These are phyloP conservation scores for Liriodendron chinense DNA, from an alignment of 164 flowering plant genomes.

Conservation along the genomic window DNA sequence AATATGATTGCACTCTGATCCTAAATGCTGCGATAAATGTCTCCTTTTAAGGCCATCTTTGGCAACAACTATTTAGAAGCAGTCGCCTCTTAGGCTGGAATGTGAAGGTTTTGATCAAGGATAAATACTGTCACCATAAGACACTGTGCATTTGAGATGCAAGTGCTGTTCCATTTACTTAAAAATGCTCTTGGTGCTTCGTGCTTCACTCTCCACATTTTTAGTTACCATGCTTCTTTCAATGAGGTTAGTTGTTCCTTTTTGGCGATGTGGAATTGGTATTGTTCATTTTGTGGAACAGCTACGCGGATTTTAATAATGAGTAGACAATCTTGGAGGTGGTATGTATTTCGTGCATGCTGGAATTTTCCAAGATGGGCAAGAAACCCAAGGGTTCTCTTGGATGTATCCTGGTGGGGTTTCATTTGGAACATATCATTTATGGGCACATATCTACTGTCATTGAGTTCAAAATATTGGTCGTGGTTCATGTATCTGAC, in stretches of 20 bases:
- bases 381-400: no score
- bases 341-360: neutral
- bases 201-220: neutral
- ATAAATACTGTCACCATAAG: neutral
- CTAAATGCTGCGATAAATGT: neutral
- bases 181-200: neutral
- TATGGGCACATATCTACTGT: neutral
- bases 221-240: neutral
- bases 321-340: neutral
- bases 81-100: neutral
- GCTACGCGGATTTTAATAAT: neutral
- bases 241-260: neutral
- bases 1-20: neutral
- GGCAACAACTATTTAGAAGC: neutral
- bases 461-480: neutral
- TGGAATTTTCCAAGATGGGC: no score
- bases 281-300: neutral
- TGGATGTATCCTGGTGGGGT: neutral
- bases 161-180: neutral
- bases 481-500: neutral
- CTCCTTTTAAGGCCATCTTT: neutral
- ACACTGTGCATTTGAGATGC: neutral
- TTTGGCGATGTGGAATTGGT: neutral
- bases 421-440: neutral
- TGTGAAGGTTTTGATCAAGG: neutral